phyloP scores from a whole-genome alignment of 805 yeast genomes.

The Yamadazyma sp. region DNA sequence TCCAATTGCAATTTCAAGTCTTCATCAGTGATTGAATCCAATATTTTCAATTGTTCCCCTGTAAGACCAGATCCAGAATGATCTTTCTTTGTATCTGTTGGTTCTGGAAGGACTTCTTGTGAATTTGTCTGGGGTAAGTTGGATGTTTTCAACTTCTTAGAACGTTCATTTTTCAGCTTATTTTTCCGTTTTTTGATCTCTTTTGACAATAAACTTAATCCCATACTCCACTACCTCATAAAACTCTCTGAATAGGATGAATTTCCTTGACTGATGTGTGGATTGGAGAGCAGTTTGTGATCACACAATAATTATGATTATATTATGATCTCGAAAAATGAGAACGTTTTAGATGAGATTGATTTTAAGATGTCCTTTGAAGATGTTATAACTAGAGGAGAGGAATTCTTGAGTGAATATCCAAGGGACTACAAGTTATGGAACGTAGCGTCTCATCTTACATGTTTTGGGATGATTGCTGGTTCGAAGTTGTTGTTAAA shows the following conservation, averaged over 20 bases:
- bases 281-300: too few relatives aligned
- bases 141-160: neutral
- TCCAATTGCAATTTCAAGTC: constrained; percentile 21
- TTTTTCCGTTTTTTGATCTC: constrained; percentile 47
- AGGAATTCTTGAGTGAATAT: constrained; percentile 59
- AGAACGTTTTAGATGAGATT: constrained; percentile 4
- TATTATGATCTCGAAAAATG: neutral
- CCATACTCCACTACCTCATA: too few relatives aligned
- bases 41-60: constrained; percentile 5
- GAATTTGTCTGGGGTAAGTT: neutral
- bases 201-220: constrained; percentile 39
- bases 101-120: neutral
- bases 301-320: too few relatives aligned
- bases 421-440: constrained; percentile 60
- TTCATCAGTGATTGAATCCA: constrained; percentile 20
- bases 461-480: constrained; percentile 64
- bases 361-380: constrained; percentile 61
- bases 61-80: neutral
- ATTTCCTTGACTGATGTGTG: too few relatives aligned
- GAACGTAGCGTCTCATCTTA: constrained; percentile 65
- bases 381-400: constrained; percentile 69
- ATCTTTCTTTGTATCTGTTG: neutral
- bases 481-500: constrained; percentile 60
- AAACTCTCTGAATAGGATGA: too few relatives aligned
- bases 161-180: constrained; percentile 3